Evolutionary conservation across 371 early-diverging fungal species (phyloP), one percentile per base, ranked within the genome.

Genomic region (Mortierella sp.): DNA sequence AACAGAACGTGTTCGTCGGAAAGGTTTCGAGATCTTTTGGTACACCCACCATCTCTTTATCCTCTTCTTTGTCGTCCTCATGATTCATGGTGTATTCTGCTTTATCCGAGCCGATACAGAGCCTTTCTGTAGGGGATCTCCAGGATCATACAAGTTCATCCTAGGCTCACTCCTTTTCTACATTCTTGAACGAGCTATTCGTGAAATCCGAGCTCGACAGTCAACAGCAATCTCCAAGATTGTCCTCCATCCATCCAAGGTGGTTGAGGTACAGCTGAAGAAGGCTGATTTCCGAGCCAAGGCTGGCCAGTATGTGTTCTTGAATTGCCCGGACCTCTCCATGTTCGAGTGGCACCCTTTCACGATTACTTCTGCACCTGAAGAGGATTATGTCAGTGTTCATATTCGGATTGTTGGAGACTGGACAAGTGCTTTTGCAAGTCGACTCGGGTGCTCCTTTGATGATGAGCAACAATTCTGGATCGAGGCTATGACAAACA

Each of bases 361-460:
- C 81, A 95, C 95, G 30, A 81, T 95, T 52, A 94, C 95, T 26
- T 92, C 91, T n/a, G 91, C 93, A n/a, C 94, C 94, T 0, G 88
- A 92, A 66, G 95, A 95, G 56, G 89, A 89, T 57, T 91, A 90
- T 79, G 71, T 93, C 55, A 89, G 89, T n/a, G 83, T 95, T 23
- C 95, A 94, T 74, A 94, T 95, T 62, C 88, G 92, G 67, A 85
- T 91, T 30, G 93, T 84, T 1, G 95, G 94, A 12, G 92, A 91
- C 76, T 95, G 91, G 90, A 95, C 95, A 3, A 85, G 85, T 18
- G 81, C 75, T 53, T 89, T 95, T 70, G 89, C 90, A 12, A 72
- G 79, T 44, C 81, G 86, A n/a, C 76, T 94, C 21, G 81, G 81
- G 2, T 83, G 83, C 44, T 66, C 71, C 14, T 63, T 81, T 62